Evolutionary conservation across 1,139 yeast species (phyloP), one percentile per base, ranked within the genome.

Genomic region (Eremothecium cymbalariae): DNA sequence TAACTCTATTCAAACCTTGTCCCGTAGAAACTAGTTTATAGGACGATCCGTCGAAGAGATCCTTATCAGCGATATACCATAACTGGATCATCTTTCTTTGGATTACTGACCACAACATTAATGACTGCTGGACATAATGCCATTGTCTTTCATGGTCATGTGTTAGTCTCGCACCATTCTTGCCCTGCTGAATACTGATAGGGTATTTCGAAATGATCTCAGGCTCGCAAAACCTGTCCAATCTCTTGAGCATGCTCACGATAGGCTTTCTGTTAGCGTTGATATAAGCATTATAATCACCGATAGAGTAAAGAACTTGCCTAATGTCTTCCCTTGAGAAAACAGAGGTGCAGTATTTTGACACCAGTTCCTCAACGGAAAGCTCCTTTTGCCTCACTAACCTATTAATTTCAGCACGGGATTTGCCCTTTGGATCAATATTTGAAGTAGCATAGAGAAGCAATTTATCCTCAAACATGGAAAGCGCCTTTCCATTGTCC

Each of bases 11-110:
- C 17, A 80, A 62, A 15, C 90, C 90, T 55, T 79, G 90, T 2
- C 88, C 90, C 0, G 88, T 79, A 38, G 79, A 78, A n/a, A 72
- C 64, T 24, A 79, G 59, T 41, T 68, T 65, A 50, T 80, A 79
- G 14, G 62, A 59, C 15, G 59, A 51, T 2, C 74, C 69, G 44
- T 64, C 63, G 43, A 75, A 69, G 34, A 79, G 57, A 51, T 80
- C 88, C 24, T 69, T 69, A 49, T 79, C 90, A 0, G 86, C 84
- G 28, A 76, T 65, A 30, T 72, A 73, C 86, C 88, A 79, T 16
- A 79, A 57, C 55, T 68, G 71, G 43, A 78, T 74, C 79, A 79
- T 76, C 45, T 79, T 84, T 32, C 79, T 62, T 74, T 77, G 80
- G 39, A 79, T 77, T 36, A 74, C 67, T 1, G 82, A 73, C 90